phyloP scores from a whole-genome alignment of 257 asterid genomes.

The Echites panduratus region DNA sequence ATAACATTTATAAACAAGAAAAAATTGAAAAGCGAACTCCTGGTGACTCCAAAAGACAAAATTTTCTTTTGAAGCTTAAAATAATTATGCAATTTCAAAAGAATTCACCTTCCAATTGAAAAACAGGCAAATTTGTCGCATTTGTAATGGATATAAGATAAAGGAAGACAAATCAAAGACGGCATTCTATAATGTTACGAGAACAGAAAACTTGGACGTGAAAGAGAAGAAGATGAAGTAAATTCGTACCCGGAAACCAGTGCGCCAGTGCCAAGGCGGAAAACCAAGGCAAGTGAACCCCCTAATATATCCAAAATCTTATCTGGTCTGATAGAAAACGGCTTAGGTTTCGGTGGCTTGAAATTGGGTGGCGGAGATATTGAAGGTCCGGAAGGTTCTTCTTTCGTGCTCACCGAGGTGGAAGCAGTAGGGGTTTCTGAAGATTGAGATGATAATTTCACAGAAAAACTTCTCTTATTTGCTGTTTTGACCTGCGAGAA shows the following conservation, averaged over 20 bases:
- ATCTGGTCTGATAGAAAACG: constrained; percentile 70
- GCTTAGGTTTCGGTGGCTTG: constrained; percentile 77
- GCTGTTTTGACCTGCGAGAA: constrained; percentile 19
- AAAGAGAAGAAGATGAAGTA: neutral
- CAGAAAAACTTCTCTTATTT: constrained; percentile 17
- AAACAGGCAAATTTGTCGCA: neutral
- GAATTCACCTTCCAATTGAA: neutral
- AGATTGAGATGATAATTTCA: constrained; percentile 43
- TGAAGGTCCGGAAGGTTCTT: constrained; percentile 29
- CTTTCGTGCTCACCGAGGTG: constrained; percentile 23
- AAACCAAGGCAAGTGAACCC: constrained; percentile 78
- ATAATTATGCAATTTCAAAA: neutral
- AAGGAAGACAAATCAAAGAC: neutral
- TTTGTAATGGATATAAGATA: neutral
- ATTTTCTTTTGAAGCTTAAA: neutral
- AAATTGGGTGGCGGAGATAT: constrained; percentile 76
- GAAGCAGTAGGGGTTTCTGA: constrained; percentile 41
- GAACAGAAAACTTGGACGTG: neutral
- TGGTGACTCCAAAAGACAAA: neutral
- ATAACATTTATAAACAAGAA: neutral
- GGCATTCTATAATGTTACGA: neutral
- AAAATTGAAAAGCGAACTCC: neutral
- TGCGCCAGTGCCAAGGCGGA: constrained; percentile 77
- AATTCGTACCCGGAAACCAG: constrained; percentile 62
- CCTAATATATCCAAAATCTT: constrained; percentile 61